Evolutionary conservation across 805 yeast species (phyloP).

Genomic region (Teunomyces aglyptinius): DNA sequence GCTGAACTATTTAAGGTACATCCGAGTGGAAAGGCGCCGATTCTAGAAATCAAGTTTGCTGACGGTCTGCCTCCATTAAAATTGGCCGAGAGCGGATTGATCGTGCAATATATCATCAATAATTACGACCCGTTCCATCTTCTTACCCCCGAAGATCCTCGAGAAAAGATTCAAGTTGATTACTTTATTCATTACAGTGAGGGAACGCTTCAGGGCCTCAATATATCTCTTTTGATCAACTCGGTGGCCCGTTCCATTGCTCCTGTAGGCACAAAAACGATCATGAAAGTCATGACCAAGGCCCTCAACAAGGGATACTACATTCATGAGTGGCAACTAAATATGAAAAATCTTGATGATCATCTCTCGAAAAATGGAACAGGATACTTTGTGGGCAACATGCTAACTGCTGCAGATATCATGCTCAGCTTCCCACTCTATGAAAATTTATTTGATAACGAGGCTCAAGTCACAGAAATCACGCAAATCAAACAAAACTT

Average conservation of each 20-base stretch:
- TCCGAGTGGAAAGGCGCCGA: conserved; percentile 65
- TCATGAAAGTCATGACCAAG: conserved; percentile 43
- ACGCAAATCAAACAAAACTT: conserved; percentile 34
- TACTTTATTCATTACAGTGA: conserved; percentile 60
- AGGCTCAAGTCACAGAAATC: conserved; percentile 31
- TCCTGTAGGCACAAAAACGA: conserved; percentile 48
- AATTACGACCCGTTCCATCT: conserved; percentile 32
- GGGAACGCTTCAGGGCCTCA: conserved; percentile 55
- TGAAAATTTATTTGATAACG: conserved; percentile 37
- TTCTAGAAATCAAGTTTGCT: conserved; percentile 43
- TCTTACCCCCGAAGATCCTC: conserved; percentile 21
- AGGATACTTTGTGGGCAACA: conserved; percentile 47
- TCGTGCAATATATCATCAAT: conserved; percentile 35
- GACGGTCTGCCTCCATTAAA: conserved; percentile 35
- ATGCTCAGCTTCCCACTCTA: conserved; percentile 48
- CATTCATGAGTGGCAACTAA: conserved; percentile 41
- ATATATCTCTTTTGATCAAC: conserved; percentile 38
- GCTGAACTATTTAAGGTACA: conserved; percentile 48
- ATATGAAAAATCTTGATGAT: conserved; percentile 42
- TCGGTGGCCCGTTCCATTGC: conserved; percentile 40
- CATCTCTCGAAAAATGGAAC: conserved; percentile 29
- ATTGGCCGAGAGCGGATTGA: conserved; percentile 39
- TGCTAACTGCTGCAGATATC: conserved; percentile 57
- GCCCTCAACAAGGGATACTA: conserved; percentile 51
- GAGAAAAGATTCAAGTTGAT: conserved; percentile 40